Evolutionary conservation across 1,284 basidiomycete genomes (phyloP).

Genomic region (Bjerkandera adusta): DNA sequence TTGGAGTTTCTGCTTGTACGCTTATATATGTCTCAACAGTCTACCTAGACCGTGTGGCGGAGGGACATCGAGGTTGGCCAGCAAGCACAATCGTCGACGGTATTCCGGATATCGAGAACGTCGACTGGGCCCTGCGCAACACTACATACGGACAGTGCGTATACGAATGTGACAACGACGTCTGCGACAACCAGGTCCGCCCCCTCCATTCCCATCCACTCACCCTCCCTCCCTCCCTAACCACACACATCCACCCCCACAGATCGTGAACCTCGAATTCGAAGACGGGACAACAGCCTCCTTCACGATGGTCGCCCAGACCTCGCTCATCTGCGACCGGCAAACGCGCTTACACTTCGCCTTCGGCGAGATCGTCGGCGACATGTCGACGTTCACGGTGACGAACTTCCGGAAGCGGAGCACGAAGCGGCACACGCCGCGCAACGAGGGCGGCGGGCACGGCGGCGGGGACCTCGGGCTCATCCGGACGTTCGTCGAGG

Average conservation of each 20-base stretch:
- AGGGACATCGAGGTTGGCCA: conserved; percentile 63
- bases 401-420: conserved; percentile 68
- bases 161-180: conserved; percentile 78
- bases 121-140: conserved; percentile 38
- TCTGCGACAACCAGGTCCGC: conserved; percentile 26
- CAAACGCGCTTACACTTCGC: conserved; percentile 77
- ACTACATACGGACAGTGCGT: conserved; percentile 83
- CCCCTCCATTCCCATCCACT: not conserved
- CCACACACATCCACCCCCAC: not conserved
- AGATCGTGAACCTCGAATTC: conserved; percentile 81
- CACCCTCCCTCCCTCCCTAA: conserved; percentile 34
- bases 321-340: conserved; percentile 66
- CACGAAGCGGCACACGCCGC: conserved; percentile 49
- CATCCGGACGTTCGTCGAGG: conserved; percentile 68
- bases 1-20: conserved; percentile 10
- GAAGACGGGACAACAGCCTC: conserved; percentile 72
- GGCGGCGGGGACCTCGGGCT: conserved; percentile 82
- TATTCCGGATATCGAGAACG: conserved; percentile 73
- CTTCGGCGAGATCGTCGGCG: conserved; percentile 80
- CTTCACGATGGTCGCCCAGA: conserved; percentile 81
- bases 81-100: conserved; percentile 69
- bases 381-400: conserved; percentile 76
- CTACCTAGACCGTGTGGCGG: conserved; percentile 64
- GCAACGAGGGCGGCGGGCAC: conserved; percentile 63
- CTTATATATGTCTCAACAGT: conserved; percentile 39